Base-by-base conservation (phyloP, 257 asterid species). In the Plantago ovata region DNA sequence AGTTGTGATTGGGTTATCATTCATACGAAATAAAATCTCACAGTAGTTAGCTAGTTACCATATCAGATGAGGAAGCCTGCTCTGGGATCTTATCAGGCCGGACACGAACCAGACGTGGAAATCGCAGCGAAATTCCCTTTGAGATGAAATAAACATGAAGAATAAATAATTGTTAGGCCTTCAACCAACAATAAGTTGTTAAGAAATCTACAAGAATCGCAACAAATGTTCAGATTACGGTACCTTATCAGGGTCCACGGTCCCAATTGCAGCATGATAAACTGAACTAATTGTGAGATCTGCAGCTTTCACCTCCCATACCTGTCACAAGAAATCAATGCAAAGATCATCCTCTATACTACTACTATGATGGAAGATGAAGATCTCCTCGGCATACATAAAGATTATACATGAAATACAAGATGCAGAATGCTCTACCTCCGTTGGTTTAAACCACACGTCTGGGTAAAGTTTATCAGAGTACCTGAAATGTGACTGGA, bases 251-350 rank as follows among this genome's bases (percentile, higher is more conserved):
- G 77, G 78, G 69, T 79, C 94, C 66, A 86, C 92, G 56, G 80
- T 78, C 50, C 99, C 97, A 69, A 69, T 68, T 48, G 99, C 99
- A 72, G 99, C 99, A 60, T 91, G 84, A 70, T 87, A 81, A 74
- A 87, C 96, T 15, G 95, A 94, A 78, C 99, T 89, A 66, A 93
- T 83, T 48, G 97, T 86, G 56, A 93, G 89, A 72, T 93, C 99
- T 38, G 99, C 95, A 39, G 99, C 95, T 82, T 89, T 93, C 56
- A 93, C 97, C 77, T 93, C 99, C 96, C 99, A 93, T 64, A 88
- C 98, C 98, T 92, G 55, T 67, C 22, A 45, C n/a, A n/a, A n/a
- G 51, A 15, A 16, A 45, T 45, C 20, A 45, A 8, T 8, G 36
- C 7, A 6, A 28, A 28, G 36, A 28, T 28, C 3, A 28, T 28